Evolutionary conservation across 306 rosid genomes (phyloP), one percentile per base, ranked within the genome.

Genomic region (Nissolia schottii): DNA sequence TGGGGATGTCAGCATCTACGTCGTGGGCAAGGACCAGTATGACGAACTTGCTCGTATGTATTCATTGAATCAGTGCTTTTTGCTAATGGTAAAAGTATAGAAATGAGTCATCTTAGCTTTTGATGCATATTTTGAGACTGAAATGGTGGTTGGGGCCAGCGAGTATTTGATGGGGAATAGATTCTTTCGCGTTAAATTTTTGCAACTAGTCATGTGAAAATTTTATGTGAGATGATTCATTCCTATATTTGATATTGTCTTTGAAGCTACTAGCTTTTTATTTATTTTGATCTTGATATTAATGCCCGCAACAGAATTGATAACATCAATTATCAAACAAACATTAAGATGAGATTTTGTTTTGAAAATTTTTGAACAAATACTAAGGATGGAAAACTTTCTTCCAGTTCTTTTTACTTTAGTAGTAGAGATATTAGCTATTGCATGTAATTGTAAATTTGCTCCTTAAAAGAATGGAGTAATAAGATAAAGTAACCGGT

Each of bases 11-110:
- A 87, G 92, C 75, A 87, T 93, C 75, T 93, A 80, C 60, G 80
- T 89, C 35, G 94, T 89, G 71, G 98, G 98, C 56, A 93, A 93
- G 87, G 98, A 93, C 2, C 94, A 83, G 79, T 88, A 88, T 28
- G 97, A 90, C 64, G 98, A 90, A 81, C 92, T 93, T 84, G 96
- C 98, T 22, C 80, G 97, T 93, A 83, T 51, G 96, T 88, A 72
- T 70, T 63, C 69, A 64, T 56, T 63, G 12, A 53, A 24, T 72
- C 57, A 31, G 9, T 72, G 16, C 64, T 57, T 35, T 10, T 18
- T 20, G 23, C 34, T 27, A 15, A 61, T 73, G 35, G 25, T 51
- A 13, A 35, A 35, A 9, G 13, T 27, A 64, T 15, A 20, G 28
- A 24, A 60, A 32, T 23, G 38, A 34, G 13, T 62, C 25, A 27